phyloP scores from a whole-genome alignment of 2,329 filamentous ascomycete genomes.

The Arthrobotrys megalospora region DNA sequence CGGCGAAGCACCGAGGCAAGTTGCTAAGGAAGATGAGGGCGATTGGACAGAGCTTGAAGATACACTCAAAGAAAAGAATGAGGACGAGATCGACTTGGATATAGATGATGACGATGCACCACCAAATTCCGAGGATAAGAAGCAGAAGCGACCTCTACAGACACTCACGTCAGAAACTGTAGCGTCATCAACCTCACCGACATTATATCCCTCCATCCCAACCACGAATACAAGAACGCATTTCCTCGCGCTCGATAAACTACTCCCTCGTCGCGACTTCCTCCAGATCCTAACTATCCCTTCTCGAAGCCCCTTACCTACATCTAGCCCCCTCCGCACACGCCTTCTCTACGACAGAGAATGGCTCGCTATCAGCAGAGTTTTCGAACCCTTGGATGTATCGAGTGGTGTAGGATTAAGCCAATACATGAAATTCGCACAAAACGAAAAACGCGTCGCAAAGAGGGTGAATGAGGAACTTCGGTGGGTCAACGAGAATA shows the following conservation, averaged over 20 bases:
- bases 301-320: conserved; percentile 68
- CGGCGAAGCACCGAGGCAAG: conserved; percentile 66
- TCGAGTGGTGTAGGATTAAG: conserved; percentile 77
- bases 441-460: conserved; percentile 72
- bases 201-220: conserved; percentile 61
- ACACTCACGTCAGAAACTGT: conserved; percentile 53
- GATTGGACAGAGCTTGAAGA: conserved; percentile 52
- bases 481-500: conserved; percentile 85
- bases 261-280: conserved; percentile 82
- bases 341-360: conserved; percentile 87
- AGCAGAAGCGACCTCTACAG: conserved; percentile 26
- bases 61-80: conserved; percentile 70
- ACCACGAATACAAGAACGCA: conserved; percentile 78
- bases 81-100: conserved; percentile 80
- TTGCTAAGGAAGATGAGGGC: conserved; percentile 57
- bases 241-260: conserved; percentile 94
- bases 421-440: conserved; percentile 71
- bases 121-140: conserved; percentile 46
- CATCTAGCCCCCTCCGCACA: conserved; percentile 69
- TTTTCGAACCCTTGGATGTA: conserved; percentile 71
- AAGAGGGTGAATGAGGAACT: conserved; percentile 80
- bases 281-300: conserved; percentile 81
- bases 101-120: conserved; percentile 72
- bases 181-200: conserved; percentile 75
- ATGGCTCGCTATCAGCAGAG: conserved; percentile 93